Evolutionary conservation across 805 yeast genomes (phyloP).

Genomic region (Teunomyces barrocoloradensis): DNA sequence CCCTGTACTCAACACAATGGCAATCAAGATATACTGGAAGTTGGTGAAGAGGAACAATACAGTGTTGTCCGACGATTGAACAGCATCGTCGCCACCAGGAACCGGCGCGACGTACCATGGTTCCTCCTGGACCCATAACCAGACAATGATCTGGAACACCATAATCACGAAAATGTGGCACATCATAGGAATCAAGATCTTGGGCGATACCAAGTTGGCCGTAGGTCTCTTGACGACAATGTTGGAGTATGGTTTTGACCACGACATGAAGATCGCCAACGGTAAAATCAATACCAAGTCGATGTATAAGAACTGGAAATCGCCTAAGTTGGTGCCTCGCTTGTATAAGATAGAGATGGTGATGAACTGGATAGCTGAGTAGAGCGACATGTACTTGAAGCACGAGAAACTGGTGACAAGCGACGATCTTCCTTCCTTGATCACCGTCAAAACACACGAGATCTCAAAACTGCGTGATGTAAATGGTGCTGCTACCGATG

Average conservation of each 20-base stretch:
- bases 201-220: slow-evolving; percentile 88
- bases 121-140: slow-evolving; percentile 56
- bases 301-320: slow-evolving; percentile 92
- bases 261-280: slow-evolving; percentile 94
- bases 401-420: slow-evolving; percentile 94
- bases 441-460: slow-evolving; percentile 87
- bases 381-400: slow-evolving; percentile 95
- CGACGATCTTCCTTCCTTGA: slow-evolving; percentile 92
- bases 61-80: slow-evolving; percentile 87
- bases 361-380: slow-evolving; percentile 93
- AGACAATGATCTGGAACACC: slow-evolving; percentile 63
- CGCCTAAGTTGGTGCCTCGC: slow-evolving; percentile 91
- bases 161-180: slow-evolving; percentile 68
- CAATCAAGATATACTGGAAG: slow-evolving; percentile 84
- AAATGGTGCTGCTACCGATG: slow-evolving; percentile 98
- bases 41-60: slow-evolving; percentile 76
- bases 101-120: slow-evolving; percentile 80
- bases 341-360: slow-evolving; percentile 83
- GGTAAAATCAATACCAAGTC: slow-evolving; percentile 90
- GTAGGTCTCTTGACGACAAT: slow-evolving; percentile 80
- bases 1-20: slow-evolving; percentile 83
- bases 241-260: slow-evolving; percentile 76
- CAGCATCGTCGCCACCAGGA: slow-evolving; percentile 71
- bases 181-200: slow-evolving; percentile 78
- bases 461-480: slow-evolving; percentile 89